Conservation (phyloP, 306 rosid species). For the Gastrolobium villosum region DNA sequence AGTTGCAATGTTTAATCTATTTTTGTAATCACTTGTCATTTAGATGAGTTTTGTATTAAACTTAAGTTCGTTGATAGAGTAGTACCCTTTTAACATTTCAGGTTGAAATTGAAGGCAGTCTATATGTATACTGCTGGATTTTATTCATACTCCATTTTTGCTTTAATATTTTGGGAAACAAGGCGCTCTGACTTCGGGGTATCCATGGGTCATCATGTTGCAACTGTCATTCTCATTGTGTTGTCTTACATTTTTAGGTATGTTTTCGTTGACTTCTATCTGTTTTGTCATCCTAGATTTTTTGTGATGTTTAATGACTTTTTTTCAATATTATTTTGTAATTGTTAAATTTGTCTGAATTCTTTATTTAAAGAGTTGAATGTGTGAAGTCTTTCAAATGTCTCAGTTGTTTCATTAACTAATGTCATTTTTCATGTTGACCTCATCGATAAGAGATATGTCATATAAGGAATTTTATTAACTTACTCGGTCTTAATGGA, state of each 20-base stretch:
- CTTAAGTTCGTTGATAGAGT: constrained; percentile 32
- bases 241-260: constrained; percentile 95
- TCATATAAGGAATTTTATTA: constrained; percentile 16
- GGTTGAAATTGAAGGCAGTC: constrained; percentile 91
- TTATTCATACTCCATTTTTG: constrained; percentile 95
- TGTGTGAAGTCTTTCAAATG: background rate
- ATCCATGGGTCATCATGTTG: constrained; percentile 98
- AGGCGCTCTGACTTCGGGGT: constrained; percentile 98
- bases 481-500: constrained; percentile 36
- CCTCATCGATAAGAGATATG: constrained; percentile 13
- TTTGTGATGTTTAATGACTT: constrained; percentile 29
- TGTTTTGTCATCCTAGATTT: constrained; percentile 42
- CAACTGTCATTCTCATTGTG: constrained; percentile 85
- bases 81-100: constrained; percentile 53
- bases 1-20: background rate
- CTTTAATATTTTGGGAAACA: constrained; percentile 97
- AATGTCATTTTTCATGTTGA: background rate
- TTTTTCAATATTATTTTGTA: constrained; percentile 35
- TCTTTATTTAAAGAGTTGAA: constrained; percentile 16
- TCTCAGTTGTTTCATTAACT: constrained; percentile 13
- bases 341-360: constrained; percentile 33
- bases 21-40: constrained; percentile 23
- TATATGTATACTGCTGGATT: constrained; percentile 96
- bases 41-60: constrained; percentile 30
- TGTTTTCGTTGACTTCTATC: constrained; percentile 46